Base-by-base conservation (phyloP, 352 stramenopile genomes). In the Pythium utonaiense region DNA sequence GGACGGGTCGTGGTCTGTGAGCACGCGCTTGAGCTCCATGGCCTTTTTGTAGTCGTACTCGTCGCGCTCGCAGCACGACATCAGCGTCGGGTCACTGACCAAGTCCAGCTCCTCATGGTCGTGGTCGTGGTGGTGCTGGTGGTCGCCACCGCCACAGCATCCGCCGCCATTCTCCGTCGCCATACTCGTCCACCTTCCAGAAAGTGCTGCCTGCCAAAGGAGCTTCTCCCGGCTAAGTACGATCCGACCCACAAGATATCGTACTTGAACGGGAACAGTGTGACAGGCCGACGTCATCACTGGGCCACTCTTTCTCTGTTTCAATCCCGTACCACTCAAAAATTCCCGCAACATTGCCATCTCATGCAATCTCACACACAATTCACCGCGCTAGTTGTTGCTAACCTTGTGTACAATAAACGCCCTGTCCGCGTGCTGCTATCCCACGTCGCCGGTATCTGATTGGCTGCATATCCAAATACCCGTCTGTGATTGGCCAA, bases 11-110 rank as follows among this genome's bases (percentile, higher is more conserved):
- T 86, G 71, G 21, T 64, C 72, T 5, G 77, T 88, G 25, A 89
- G 62, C 49, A 84, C 45, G 3, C 69, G 58, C 61, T 89, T 89
- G 51, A 89, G 75, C 53, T 76, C 66, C 77, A 86, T 85, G 57
- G 77, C 77, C 61, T 83, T 81, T 45, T 77, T 66, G 60, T 77
- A 89, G 49, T 78, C 74, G 50, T 70, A 61, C 50, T 73, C 62
- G 59, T 89, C 80, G 30, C 73, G 72, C 53, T 86, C 77, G 59
- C 80, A 89, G 64, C 80, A 89, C 14, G 80, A 87, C 49, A 78
- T 71, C 33, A 89, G 62, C 21, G 80, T 89, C 19, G 80, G 80
- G 49, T 89, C 80, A 36, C 75, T 74, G 22, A 64, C 60, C 45
- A 89, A 12, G 28, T 75, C 63, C n/a, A 73, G 57, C 10, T 70